Evolutionary conservation across 1,139 yeast genomes (phyloP), one percentile per base, ranked within the genome.

Genomic region (Candida freyschussii): DNA sequence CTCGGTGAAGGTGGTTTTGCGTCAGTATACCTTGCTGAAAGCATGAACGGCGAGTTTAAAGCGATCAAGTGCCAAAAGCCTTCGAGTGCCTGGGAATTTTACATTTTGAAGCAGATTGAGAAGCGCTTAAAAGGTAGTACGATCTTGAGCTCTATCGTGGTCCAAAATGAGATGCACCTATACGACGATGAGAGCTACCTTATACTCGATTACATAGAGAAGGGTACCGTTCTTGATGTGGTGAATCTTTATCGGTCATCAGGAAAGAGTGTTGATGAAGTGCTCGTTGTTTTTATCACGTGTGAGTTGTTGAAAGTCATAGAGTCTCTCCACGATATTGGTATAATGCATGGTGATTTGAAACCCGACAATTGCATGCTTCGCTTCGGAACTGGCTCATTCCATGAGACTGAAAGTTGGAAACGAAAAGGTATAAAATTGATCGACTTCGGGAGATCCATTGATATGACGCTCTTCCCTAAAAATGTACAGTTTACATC

Each of bases 341-440:
- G 80, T 0, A 74, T 87, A 1, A 63, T 89, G 12, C 96, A 89
- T 59, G 94, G 96, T 1, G 95, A 86, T 53, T 58, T 87, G 37
- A 84, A 82, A 50, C 82, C 95, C 0, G 95, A 85, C 42, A 87
- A 87, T 51, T 82, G 93, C 45, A 83, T 89, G 95, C 54, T 86
- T 0, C 59, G 82, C 25, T 67, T 84, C 26, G 29, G 29, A 3
- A 62, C 62, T n/a, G 47, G 41, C n/a, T 47, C 48, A 6, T 25
- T 30, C 10, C 55, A 17, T 10, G 19, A 32, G n/a, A 48, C 52
- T 28, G 44, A 28, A 43, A 59, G 10, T 3, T 79, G 87, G 86
- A 41, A 53, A 14, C 48, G 56, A 3, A 72, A 72, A 45, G 82
- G 87, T 15, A 53, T 86, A 5, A 68, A 72, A 13, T 55, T 89